phyloP scores from a whole-genome alignment of 2,329 filamentous ascomycete genomes.

The Furcasterigmium furcatum region DNA sequence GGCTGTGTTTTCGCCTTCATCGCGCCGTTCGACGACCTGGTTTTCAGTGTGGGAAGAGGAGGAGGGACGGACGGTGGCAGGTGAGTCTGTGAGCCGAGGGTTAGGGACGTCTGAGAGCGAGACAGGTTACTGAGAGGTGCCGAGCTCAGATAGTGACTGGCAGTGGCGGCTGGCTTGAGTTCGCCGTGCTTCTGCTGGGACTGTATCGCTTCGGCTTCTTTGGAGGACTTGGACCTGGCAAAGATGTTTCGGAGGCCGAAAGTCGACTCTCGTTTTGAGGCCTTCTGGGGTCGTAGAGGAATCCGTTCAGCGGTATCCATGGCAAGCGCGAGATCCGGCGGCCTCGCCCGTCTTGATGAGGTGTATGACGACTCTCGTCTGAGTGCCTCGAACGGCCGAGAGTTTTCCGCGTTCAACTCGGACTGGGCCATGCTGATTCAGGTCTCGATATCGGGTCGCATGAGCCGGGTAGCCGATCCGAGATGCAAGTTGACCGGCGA shows the following conservation, averaged over 20 bases:
- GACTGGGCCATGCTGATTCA: not conserved
- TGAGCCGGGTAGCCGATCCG: not conserved
- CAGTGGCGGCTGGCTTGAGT: slow-evolving; percentile 11
- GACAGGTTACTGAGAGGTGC: slow-evolving; percentile 25
- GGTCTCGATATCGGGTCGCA: not conserved
- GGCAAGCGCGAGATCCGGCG: slow-evolving; percentile 29
- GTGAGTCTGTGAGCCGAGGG: not conserved
- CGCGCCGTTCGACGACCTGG: slow-evolving; percentile 6
- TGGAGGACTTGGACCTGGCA: slow-evolving; percentile 36
- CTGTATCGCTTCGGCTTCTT: slow-evolving; percentile 35
- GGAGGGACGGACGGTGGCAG: too few relatives aligned
- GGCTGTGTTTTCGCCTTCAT: slow-evolving; percentile 5
- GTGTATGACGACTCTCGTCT: not conserved
- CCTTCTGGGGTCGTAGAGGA: slow-evolving; percentile 38
- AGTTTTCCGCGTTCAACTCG: not conserved
- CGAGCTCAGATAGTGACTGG: slow-evolving; percentile 18
- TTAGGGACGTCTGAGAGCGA: slow-evolving; percentile 7
- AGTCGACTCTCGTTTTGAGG: slow-evolving; percentile 46
- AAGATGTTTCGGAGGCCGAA: slow-evolving; percentile 51
- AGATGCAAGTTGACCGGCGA: not conserved
- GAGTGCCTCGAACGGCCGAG: not conserved
- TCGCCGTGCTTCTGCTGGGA: slow-evolving; percentile 22
- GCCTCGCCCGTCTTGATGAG: slow-evolving; percentile 27
- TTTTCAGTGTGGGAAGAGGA: not conserved
- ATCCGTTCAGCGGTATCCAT: slow-evolving; percentile 31